phyloP scores from a whole-genome alignment of 495 filamentous ascomycete genomes.

The Penicillium fimorum region DNA sequence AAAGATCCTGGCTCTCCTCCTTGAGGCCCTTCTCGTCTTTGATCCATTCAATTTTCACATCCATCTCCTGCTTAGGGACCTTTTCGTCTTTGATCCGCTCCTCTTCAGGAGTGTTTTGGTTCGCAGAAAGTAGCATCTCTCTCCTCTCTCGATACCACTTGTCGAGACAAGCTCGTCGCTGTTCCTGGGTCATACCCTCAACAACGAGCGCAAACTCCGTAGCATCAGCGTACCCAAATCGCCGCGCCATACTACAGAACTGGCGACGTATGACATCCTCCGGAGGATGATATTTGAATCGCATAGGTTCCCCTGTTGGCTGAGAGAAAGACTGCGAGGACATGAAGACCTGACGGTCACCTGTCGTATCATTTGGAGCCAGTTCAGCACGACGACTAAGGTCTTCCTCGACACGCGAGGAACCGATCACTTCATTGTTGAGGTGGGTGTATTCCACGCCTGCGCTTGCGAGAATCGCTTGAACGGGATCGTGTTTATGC shows the following conservation, averaged over 20 bases:
- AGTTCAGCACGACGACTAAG: slow-evolving; percentile 74
- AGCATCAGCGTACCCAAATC: slow-evolving; percentile 71
- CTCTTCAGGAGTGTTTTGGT: not conserved
- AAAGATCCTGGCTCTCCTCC: not conserved
- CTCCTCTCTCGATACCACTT: slow-evolving; percentile 69
- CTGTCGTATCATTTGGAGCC: slow-evolving; percentile 48
- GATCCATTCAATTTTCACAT: not conserved
- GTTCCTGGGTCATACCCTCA: slow-evolving; percentile 87
- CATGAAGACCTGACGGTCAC: slow-evolving; percentile 51
- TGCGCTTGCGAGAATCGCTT: slow-evolving; percentile 83
- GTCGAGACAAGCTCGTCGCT: slow-evolving; percentile 76
- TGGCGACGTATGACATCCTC: slow-evolving; percentile 73
- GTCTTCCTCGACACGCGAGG: slow-evolving; percentile 76
- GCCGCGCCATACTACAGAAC: slow-evolving; percentile 84
- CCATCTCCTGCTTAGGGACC: not conserved
- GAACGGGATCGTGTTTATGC: slow-evolving; percentile 70
- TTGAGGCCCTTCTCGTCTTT: not conserved
- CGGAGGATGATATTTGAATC: slow-evolving; percentile 74
- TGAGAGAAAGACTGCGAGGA: slow-evolving; percentile 28
- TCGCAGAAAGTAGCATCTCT: slow-evolving; percentile 25
- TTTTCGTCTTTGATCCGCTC: slow-evolving; percentile 1
- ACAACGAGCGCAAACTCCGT: slow-evolving; percentile 92
- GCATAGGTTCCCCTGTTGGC: slow-evolving; percentile 29
- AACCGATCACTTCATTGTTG: slow-evolving; percentile 93
- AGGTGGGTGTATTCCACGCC: slow-evolving; percentile 96